Evolutionary conservation across 192 early-diverging fungal genomes (phyloP).

Genomic region (Coemansia sp.): DNA sequence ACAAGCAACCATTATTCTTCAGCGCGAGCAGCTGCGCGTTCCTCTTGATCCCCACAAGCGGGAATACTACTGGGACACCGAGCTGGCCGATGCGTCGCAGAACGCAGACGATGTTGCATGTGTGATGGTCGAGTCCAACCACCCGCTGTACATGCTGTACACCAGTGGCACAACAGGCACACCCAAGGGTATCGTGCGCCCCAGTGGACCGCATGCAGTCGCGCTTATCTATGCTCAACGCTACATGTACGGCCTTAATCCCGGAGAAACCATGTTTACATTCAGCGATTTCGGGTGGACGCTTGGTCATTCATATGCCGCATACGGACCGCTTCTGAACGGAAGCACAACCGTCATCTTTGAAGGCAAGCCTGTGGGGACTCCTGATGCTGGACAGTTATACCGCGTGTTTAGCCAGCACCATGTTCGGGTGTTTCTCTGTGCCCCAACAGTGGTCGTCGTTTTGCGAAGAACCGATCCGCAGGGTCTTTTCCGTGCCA

Average conservation of each 20-base stretch:
- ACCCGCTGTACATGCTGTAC: slow-evolving; percentile 84
- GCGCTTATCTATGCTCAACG: slow-evolving; percentile 70
- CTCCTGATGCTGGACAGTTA: slow-evolving; percentile 78
- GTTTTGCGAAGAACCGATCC: slow-evolving; percentile 81
- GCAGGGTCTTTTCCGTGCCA: slow-evolving; percentile 55
- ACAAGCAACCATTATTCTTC: slow-evolving; percentile 65
- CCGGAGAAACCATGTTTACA: slow-evolving; percentile 77
- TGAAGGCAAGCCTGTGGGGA: slow-evolving; percentile 84
- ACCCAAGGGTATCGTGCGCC: slow-evolving; percentile 68
- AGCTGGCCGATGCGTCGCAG: slow-evolving; percentile 51
- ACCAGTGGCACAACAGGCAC: slow-evolving; percentile 76
- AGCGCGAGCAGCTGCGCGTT: slow-evolving; percentile 61
- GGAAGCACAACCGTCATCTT: slow-evolving; percentile 80
- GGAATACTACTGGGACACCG: slow-evolving; percentile 59
- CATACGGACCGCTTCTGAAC: slow-evolving; percentile 77
- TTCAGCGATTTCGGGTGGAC: slow-evolving; percentile 90
- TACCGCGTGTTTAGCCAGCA: slow-evolving; percentile 82
- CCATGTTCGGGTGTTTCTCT: slow-evolving; percentile 72
- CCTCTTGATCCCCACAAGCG: slow-evolving; percentile 42
- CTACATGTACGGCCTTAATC: slow-evolving; percentile 70
- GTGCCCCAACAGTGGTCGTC: slow-evolving; percentile 85
- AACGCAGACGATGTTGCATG: slow-evolving; percentile 55
- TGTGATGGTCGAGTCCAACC: slow-evolving; percentile 61
- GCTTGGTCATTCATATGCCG: slow-evolving; percentile 81
- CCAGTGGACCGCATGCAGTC: slow-evolving; percentile 73